phyloP scores from a whole-genome alignment of 441 rosid species.

The Francoa sonchifolia region DNA sequence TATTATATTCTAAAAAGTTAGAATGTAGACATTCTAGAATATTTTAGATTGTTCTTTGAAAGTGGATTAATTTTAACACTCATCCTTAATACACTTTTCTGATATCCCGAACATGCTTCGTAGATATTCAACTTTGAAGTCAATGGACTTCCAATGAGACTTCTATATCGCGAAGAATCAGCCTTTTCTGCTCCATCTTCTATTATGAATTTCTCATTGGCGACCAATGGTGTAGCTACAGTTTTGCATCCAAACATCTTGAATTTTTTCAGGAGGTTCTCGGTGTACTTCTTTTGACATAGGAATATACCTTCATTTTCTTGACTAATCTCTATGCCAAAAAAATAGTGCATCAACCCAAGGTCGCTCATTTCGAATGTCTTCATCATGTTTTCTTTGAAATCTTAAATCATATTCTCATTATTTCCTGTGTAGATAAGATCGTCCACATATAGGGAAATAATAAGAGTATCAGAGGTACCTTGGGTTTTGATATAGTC shows the following conservation, averaged over 20 bases:
- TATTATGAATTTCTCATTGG: background rate
- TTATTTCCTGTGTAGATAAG: background rate
- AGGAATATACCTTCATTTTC: background rate
- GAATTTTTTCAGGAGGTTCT: background rate
- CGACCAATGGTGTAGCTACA: background rate
- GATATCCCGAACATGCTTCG: too few relatives aligned
- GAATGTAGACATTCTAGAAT: too few relatives aligned
- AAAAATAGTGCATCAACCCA: background rate
- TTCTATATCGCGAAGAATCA: background rate
- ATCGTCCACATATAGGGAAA: background rate
- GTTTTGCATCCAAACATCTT: background rate
- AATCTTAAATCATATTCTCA: background rate
- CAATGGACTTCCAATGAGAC: background rate
- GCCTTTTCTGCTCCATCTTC: background rate
- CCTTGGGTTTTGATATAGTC: background rate
- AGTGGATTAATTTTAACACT: too few relatives aligned
- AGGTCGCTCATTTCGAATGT: background rate
- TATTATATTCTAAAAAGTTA: too few relatives aligned
- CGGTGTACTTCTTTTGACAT: background rate
- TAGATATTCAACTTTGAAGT: too few relatives aligned
- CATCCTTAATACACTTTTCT: too few relatives aligned
- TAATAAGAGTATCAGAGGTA: too few relatives aligned
- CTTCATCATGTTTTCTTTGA: constrained; percentile 3
- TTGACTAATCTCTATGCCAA: too few relatives aligned
- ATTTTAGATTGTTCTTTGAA: too few relatives aligned